Percentiles rank a stretch among this genome's conserved stretches.
These are phyloP conservation scores for Prunus persica DNA, from an alignment of 306 rosid genomes.

Conservation along the genomic window DNA sequence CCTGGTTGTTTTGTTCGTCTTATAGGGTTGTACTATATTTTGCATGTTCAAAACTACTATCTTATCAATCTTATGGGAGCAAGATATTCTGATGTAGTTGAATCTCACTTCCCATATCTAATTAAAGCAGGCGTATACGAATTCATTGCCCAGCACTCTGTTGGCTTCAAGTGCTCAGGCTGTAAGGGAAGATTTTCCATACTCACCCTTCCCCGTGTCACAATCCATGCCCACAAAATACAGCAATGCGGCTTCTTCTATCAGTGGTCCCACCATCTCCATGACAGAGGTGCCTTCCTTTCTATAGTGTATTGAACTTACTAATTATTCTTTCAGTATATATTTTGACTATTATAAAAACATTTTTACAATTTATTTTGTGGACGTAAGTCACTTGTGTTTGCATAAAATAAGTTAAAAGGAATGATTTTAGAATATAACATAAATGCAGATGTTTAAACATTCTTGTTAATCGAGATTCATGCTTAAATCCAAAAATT, in stretches of 20 bases:
- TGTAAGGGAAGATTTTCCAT: constrained; percentile 80
- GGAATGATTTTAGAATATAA: background rate
- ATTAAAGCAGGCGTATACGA: constrained; percentile 70
- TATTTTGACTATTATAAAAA: background rate
- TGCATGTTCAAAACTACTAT: background rate
- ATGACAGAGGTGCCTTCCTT: constrained; percentile 73
- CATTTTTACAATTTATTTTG: background rate
- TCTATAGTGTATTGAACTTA: constrained; percentile 1
- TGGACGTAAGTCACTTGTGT: background rate
- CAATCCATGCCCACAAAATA: constrained; percentile 82
- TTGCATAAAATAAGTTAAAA: background rate
- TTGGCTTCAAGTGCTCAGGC: constrained; percentile 78
- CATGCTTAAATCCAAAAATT: background rate
- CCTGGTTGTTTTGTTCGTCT: background rate
- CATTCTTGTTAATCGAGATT: background rate
- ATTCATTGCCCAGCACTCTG: constrained; percentile 77
- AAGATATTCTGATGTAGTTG: background rate
- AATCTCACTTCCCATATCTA: constrained; percentile 9
- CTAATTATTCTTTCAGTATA: constrained; percentile 10
- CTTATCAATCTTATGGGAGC: background rate
- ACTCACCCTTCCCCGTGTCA: constrained; percentile 81
- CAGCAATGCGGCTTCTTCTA: constrained; percentile 74
- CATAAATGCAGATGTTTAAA: background rate
- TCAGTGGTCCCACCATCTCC: constrained; percentile 73
- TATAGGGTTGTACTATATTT: background rate